Evolutionary conservation across 345 rosid species (phyloP), one percentile per base, ranked within the genome.

Genomic region (Noccaea caerulescens): DNA sequence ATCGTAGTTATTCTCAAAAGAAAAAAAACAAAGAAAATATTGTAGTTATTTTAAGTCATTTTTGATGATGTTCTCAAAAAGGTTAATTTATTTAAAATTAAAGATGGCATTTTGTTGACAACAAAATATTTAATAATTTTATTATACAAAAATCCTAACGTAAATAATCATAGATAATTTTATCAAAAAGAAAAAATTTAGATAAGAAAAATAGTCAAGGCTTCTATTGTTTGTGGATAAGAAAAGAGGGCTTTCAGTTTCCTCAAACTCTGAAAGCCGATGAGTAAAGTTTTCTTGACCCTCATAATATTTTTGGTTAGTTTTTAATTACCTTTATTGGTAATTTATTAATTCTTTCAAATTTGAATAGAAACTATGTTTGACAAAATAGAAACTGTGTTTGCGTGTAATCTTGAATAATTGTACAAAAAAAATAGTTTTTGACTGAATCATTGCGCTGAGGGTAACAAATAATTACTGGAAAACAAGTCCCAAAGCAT

Each of bases 401-500:
- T 76, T 55, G 74, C 79, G 79, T 76, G 79, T 61, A 25, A 25
- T 55, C 64, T 44, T 66, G 66, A 66, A 61, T 58, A 72, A 72
- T 27, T 72, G 44, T 64, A 64, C 65, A 49, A 23, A 34, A 61
- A 41, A 49, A 6, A 8, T 52, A 11, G 33, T 13, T 20, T 53
- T 76, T 57, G 50, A 44, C 64, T 66, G 84, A 85, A 79, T 77
- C 80, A 76, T 81, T 80, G 72, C 74, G 60, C 73, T 78, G 67
- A 75, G 56, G 82, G 66, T 80, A 75, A 73, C 78, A 74, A 72
- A 76, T 77, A 79, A 84, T 80, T 76, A 77, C 76, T 76, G 80
- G 78, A 86, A 59, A 76, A 72, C 90, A 86, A 84, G 83, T 88
- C 81, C 86, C 90, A 81, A 86, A 60, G 71, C 71, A 38, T 63